phyloP scores from a whole-genome alignment of 257 asterid genomes.

The Gardenia jasminoides region DNA sequence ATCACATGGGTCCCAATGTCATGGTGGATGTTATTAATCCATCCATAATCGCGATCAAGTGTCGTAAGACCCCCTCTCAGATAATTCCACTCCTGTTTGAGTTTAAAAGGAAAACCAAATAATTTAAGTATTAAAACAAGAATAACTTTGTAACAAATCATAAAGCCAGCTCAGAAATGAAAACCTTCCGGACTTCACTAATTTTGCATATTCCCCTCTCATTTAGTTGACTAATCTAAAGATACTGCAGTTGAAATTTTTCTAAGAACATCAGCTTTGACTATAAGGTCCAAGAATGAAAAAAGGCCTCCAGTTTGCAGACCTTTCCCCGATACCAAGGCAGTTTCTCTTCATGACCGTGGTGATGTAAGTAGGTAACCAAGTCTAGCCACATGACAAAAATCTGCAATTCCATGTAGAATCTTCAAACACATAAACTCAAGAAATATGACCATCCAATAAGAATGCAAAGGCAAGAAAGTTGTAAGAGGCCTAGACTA shows the following conservation, averaged over 20 bases:
- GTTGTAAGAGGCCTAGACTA: slow-evolving; percentile 20
- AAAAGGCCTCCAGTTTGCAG: background rate
- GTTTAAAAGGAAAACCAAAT: background rate
- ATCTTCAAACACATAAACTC: background rate
- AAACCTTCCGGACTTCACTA: background rate
- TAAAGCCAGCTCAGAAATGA: background rate
- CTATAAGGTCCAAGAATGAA: background rate
- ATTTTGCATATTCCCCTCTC: background rate
- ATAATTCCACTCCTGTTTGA: slow-evolving; percentile 83
- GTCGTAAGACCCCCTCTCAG: slow-evolving; percentile 88
- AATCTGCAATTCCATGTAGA: slow-evolving; percentile 24
- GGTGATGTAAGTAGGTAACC: slow-evolving; percentile 53
- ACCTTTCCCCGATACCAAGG: slow-evolving; percentile 58
- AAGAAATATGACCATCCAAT: background rate
- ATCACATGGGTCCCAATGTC: slow-evolving; percentile 91
- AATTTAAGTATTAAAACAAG: background rate
- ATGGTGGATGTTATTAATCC: slow-evolving; percentile 89
- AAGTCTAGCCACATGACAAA: slow-evolving; percentile 48
- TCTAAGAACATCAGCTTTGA: slow-evolving; percentile 12
- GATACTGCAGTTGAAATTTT: background rate
- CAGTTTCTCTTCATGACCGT: slow-evolving; percentile 48
- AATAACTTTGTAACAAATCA: background rate
- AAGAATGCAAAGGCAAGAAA: background rate
- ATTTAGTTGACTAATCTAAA: slow-evolving; percentile 3
- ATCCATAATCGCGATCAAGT: slow-evolving; percentile 82